A percentile compares a stretch with the other conserved stretches of the same genome.
Conservation (phyloP, 2,329 filamentous ascomycete species). For the Cordyceps cateniannulata region DNA sequence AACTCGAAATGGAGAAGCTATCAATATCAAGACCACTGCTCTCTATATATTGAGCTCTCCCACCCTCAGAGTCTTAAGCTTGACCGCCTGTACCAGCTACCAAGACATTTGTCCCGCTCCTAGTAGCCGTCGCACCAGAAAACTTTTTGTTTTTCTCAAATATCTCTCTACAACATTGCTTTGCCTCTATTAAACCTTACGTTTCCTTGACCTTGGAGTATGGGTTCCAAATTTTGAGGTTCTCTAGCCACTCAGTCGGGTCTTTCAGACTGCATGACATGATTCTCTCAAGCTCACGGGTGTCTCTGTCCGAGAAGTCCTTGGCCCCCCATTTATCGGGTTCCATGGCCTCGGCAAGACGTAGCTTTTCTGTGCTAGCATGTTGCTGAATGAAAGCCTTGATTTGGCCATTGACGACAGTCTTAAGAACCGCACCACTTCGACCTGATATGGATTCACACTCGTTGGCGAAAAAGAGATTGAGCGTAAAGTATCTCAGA, state of each 20-base stretch:
- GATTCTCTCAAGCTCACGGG: neutral
- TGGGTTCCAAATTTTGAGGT: neutral
- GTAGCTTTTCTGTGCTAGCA: neutral
- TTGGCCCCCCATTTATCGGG: neutral
- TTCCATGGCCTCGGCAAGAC: neutral
- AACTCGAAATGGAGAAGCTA: too few species aligned
- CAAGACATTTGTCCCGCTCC: too few species aligned
- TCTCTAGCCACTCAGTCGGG: neutral
- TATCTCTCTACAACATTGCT: too few species aligned
- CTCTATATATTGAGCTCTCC: too few species aligned
- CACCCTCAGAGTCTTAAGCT: too few species aligned
- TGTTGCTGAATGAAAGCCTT: neutral
- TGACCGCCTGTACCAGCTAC: too few species aligned
- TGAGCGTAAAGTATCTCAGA: neutral
- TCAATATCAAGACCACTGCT: too few species aligned
- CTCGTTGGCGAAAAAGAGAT: conserved; percentile 46
- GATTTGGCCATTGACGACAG: conserved; percentile 54
- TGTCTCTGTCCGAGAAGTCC: neutral
- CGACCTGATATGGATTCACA: conserved; percentile 79
- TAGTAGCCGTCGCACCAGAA: too few species aligned
- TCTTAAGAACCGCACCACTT: conserved; percentile 69
- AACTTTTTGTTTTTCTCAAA: too few species aligned
- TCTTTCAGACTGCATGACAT: neutral
- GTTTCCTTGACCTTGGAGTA: too few species aligned
- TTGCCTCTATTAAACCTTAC: too few species aligned